Evolutionary conservation across 2,329 filamentous ascomycete species (phyloP), one percentile per base, ranked within the genome.

Genomic region (Fusarium pseudograminearum): DNA sequence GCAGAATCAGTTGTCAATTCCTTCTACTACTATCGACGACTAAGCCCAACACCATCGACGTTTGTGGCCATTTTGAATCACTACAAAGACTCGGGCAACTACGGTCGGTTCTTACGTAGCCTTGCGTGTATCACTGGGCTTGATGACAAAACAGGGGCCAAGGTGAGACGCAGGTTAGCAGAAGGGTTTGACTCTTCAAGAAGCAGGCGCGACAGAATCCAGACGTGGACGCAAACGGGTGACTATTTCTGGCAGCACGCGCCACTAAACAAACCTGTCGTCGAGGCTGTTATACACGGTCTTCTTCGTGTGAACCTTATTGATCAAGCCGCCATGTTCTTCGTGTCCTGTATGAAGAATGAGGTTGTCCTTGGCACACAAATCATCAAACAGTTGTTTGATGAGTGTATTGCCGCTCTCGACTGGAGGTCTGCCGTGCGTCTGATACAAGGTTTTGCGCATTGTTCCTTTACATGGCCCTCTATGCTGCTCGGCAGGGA

Each of bases 1-100:
- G 83, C 86, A 6, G 81, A 87, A 38, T 73, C 81, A n/a, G 81
- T 90, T 33, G 80, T 88, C 22, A 78, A 86, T 51, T 84, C 83
- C 0, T 85, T 87, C 54, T 77, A 87, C 42, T 68, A 81, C 41
- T 70, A 79, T 12, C 84, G 80, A 38, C 77, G 77, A 6, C 73
- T 86, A 44, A 79, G 75, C 36, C 84, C 85, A 4, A 87, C 85
- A 1, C 78, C 82, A 44, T 82, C 82, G 26, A 87, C 86, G 0
- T 78, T 83, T 24, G 76, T 83, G 9, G 84, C 82, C 59, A 77
- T 88, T 20, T 71, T 89, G 22, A 82, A 84, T 46, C 86, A 88
- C 68, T 85, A 85, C 72, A 82, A 80, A 38, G 75, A 73, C 8
- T 79, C 77, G 9, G 76, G 78, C 3, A 81, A 86, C 42, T 68